These are phyloP conservation scores for Apiotrichum brassicae DNA, from an alignment of 1,284 basidiomycete species.

Conservation along the genomic window DNA sequence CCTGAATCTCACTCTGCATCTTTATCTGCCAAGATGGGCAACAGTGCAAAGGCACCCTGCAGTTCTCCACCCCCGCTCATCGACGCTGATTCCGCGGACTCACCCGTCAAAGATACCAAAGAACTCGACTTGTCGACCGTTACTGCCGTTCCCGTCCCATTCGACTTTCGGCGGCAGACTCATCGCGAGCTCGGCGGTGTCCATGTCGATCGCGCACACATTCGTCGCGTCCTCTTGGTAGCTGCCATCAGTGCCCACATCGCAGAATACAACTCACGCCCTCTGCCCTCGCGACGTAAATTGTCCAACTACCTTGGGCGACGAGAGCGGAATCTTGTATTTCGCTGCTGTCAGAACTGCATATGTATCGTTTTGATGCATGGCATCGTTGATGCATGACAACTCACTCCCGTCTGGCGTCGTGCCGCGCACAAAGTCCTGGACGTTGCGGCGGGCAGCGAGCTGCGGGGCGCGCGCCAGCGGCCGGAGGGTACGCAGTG, in stretches of 20 bases:
- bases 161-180: constrained; percentile 58
- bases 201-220: constrained; percentile 64
- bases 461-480: no score
- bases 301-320: constrained; percentile 57
- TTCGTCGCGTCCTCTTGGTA: constrained; percentile 80
- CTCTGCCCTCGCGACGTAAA: constrained; percentile 69
- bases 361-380: no score
- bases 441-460: no score
- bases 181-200: constrained; percentile 62
- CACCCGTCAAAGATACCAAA: constrained; percentile 87
- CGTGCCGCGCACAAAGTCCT: constrained; percentile 37
- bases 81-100: constrained; percentile 21
- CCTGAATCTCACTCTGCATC: no score
- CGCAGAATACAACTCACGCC: constrained; percentile 50
- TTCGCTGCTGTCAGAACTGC: constrained; percentile 18
- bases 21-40: no score
- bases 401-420: constrained; percentile 20
- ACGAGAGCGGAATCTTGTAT: constrained; percentile 41
- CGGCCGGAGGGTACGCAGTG: no score
- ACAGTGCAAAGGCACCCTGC: no score
- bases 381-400: neutral
- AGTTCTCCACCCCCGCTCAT: no score
- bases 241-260: constrained; percentile 28
- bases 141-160: constrained; percentile 54
- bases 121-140: constrained; percentile 67